These are phyloP conservation scores for Plasmopara muralis DNA, from an alignment of 352 stramenopile species.

Conservation along the genomic window DNA sequence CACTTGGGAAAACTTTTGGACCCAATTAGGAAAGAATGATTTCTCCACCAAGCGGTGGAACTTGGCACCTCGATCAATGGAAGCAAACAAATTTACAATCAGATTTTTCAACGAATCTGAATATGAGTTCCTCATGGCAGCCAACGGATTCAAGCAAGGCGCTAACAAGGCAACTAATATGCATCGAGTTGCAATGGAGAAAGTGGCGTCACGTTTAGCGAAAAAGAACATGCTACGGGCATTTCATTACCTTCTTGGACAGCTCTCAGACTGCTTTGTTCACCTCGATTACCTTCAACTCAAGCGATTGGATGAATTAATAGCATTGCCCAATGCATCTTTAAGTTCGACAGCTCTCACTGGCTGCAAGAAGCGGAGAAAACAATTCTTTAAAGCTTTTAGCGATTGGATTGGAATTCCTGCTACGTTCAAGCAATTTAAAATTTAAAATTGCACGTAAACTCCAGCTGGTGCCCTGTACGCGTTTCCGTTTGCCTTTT, in stretches of 20 bases:
- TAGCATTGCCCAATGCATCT: constrained; percentile 13
- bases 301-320: constrained; percentile 26
- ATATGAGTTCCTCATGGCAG: constrained; percentile 50
- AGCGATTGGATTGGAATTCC: constrained; percentile 30
- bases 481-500: constrained; percentile 17
- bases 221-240: constrained; percentile 54
- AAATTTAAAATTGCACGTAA: constrained; percentile 11
- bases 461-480: neutral
- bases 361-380: constrained; percentile 8
- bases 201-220: constrained; percentile 51
- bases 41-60: neutral
- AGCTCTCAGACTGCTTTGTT: constrained; percentile 1
- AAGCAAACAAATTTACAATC: constrained; percentile 5
- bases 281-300: constrained; percentile 31
- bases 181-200: constrained; percentile 32
- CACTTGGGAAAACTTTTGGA: constrained; percentile 34
- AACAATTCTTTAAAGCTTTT: constrained; percentile 28
- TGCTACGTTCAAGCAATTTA: constrained; percentile 36
- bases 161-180: constrained; percentile 62
- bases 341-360: constrained; percentile 12
- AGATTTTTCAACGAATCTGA: constrained; percentile 40
- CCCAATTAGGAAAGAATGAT: neutral
- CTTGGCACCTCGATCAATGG: constrained; percentile 1
- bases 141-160: constrained; percentile 61
- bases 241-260: constrained; percentile 28